Evolutionary conservation across 768 basidiomycete species (phyloP), one percentile per base, ranked within the genome.

Genomic region (Suillus hirtellus): DNA sequence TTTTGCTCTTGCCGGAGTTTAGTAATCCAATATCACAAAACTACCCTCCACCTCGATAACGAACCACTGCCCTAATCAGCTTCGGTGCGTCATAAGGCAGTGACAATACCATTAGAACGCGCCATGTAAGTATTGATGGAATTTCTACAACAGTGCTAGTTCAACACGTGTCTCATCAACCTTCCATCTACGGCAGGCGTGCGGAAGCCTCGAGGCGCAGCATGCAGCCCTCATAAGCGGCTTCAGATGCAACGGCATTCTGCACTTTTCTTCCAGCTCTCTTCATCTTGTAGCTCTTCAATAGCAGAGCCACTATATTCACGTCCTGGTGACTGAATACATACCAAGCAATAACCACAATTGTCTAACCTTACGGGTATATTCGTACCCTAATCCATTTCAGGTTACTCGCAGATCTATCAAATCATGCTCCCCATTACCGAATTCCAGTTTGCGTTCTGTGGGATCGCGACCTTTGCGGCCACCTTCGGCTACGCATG

Each of bases 401-500:
- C 40, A 31, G 10, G 17, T 42, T 58, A 42, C 21, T 40, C 24
- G 38, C 15, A 27, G 40, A 42, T 58, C 5, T 24, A 40, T 38
- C 17, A 42, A 58, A 65, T 62, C 44, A 86, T 84, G 82, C 72
- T 86, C 65, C 82, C 83, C 59, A 77, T 81, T 17, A 75, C 76
- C 60, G 86, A 86, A 64, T 77, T 85, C 70, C 85, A 82, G 72
- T 77, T 84, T 63, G 81, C 85, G 35, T 79, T 85, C 61, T 83
- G 80, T 59, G 83, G 85, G 64, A 76, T 87, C 62, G 85, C 86
- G 37, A 86, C 85, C 17, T 80, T 86, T 66, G 85, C 86, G 60
- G 86, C 85, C 9, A 84, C 83, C 15, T 79, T 86, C 31, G 84
- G 86, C 58, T 87, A 86, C 66, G 83, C 84, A 3, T 86, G 79